A percentile compares a stretch with the other conserved stretches of the same genome.
phyloP scores from a whole-genome alignment of 2,329 filamentous ascomycete species.

The Bipolaris sorokiniana region DNA sequence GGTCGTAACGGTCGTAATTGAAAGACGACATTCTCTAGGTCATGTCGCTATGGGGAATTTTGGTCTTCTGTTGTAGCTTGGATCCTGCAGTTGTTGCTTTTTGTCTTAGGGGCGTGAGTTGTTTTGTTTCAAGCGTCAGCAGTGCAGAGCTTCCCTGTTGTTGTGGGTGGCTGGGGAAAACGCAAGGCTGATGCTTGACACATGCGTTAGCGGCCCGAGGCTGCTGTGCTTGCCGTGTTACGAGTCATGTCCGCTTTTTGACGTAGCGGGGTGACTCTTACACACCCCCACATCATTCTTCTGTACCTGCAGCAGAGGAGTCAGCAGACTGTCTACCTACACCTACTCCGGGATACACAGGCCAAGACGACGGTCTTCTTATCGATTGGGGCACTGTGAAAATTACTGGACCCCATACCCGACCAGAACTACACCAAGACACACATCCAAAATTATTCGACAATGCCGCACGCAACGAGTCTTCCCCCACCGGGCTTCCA shows the following conservation, averaged over 20 bases:
- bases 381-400: not conserved
- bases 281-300: constrained; percentile 10
- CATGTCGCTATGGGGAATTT: constrained; percentile 21
- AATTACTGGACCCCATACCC: not conserved
- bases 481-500: constrained; percentile 79
- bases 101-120: constrained; percentile 6
- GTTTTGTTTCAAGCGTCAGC: constrained; percentile 12
- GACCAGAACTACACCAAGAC: not conserved
- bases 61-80: constrained; percentile 17
- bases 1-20: constrained; percentile 63
- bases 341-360: not conserved
- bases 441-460: not conserved
- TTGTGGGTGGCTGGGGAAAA: constrained; percentile 12
- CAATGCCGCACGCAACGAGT: constrained; percentile 74
- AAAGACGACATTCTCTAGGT: constrained; percentile 44
- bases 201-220: constrained; percentile 8
- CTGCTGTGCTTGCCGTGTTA: not conserved
- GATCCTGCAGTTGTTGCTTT: too few species aligned
- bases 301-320: constrained; percentile 20
- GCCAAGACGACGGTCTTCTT: not conserved
- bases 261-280: constrained; percentile 30
- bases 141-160: constrained; percentile 13
- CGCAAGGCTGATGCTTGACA: constrained; percentile 11
- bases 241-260: constrained; percentile 25
- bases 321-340: not conserved